phyloP scores from a whole-genome alignment of 2,329 filamentous ascomycete genomes.

The Akanthomyces dipterigenus region DNA sequence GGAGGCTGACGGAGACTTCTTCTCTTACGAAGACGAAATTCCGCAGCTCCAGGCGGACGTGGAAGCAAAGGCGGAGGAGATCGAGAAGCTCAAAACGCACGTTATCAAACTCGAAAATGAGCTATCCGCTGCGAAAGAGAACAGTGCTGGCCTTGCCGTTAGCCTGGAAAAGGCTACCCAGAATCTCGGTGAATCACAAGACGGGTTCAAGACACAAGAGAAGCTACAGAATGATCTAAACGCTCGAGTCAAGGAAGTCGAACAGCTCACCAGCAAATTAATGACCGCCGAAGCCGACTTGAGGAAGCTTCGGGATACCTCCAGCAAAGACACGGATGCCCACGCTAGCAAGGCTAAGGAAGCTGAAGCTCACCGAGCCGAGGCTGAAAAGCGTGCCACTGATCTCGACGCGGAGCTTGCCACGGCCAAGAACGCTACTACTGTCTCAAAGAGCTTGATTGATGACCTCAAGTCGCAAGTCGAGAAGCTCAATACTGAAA shows the following conservation, averaged over 20 bases:
- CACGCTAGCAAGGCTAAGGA: constrained; percentile 29
- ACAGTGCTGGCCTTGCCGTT: constrained; percentile 57
- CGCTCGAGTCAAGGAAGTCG: constrained; percentile 41
- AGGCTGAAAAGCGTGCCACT: constrained; percentile 26
- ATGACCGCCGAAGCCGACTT: constrained; percentile 38
- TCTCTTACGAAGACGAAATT: constrained; percentile 86
- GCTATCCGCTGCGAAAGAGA: constrained; percentile 64
- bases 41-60: constrained; percentile 73
- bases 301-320: constrained; percentile 33
- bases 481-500: constrained; percentile 27
- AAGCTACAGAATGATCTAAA: constrained; percentile 45
- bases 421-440: constrained; percentile 32
- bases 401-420: constrained; percentile 36
- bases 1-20: constrained; percentile 63
- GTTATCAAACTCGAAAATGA: constrained; percentile 64
- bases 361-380: constrained; percentile 29
- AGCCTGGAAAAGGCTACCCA: constrained; percentile 62
- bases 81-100: constrained; percentile 62
- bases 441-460: constrained; percentile 35
- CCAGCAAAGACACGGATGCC: constrained; percentile 26
- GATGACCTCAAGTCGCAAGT: constrained; percentile 33
- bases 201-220: constrained; percentile 32
- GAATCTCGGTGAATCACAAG: constrained; percentile 48
- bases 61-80: constrained; percentile 61
- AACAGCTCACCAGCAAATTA: constrained; percentile 42